phyloP scores from a whole-genome alignment of 2,329 filamentous ascomycete genomes.

The Myriosclerotinia duriaeana region DNA sequence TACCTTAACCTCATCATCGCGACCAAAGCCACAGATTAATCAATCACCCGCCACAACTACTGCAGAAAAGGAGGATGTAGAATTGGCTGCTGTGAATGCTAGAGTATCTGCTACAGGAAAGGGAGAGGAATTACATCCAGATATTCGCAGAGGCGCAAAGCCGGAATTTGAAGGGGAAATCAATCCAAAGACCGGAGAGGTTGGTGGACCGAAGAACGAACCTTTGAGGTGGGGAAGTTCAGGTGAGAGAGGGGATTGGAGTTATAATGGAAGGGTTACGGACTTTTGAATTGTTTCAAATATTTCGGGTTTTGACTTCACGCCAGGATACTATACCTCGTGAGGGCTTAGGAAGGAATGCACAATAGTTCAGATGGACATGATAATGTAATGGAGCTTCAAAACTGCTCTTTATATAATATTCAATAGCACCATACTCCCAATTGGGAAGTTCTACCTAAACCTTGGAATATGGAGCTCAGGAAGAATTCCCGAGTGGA shows the following conservation, averaged over 20 bases:
- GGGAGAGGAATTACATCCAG: constrained; percentile 66
- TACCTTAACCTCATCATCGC: constrained; percentile 34
- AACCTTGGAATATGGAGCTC: not conserved
- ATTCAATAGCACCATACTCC: not conserved
- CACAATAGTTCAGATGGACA: not conserved
- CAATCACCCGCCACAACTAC: constrained; percentile 45
- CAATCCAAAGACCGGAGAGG: constrained; percentile 92
- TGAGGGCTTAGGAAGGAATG: constrained; percentile 1
- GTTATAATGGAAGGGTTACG: constrained; percentile 90
- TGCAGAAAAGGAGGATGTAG: constrained; percentile 32
- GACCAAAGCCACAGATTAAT: constrained; percentile 47
- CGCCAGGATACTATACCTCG: not conserved
- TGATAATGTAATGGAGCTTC: not conserved
- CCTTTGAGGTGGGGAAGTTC: constrained; percentile 79
- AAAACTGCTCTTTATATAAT: not conserved
- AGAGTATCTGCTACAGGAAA: constrained; percentile 54
- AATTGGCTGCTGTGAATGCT: constrained; percentile 41
- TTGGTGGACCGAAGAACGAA: constrained; percentile 96
- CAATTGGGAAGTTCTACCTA: not conserved
- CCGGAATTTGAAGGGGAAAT: constrained; percentile 91
- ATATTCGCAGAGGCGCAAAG: constrained; percentile 71
- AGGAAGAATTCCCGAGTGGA: not conserved
- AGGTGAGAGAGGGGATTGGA: constrained; percentile 71
- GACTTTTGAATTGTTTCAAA: constrained; percentile 63
- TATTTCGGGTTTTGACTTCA: not conserved